Evolutionary conservation across 305 asterid genomes (phyloP).

Genomic region (Fraxinus nigra): DNA sequence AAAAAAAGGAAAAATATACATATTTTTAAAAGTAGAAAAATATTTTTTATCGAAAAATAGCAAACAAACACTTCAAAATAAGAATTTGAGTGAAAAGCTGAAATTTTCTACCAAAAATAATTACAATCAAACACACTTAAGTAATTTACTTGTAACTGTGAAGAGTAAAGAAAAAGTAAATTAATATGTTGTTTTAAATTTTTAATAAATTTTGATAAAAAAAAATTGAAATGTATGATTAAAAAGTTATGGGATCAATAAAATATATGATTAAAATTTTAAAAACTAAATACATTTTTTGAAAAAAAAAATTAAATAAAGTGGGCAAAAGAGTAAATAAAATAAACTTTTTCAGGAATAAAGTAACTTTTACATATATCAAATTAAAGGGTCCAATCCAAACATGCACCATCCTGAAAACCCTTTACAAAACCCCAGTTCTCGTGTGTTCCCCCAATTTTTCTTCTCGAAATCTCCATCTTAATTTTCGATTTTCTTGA

Average conservation of each 20-base stretch:
- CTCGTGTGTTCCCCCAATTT: constrained; percentile 3
- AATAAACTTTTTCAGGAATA: not conserved
- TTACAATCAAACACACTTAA: no score
- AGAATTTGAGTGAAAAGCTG: no score
- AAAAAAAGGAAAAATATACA: no score
- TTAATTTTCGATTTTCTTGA: constrained; percentile 7
- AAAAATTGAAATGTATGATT: no score
- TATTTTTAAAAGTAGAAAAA: no score
- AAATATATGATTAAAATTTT: no score
- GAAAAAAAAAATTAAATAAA: not conserved
- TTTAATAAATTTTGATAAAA: no score
- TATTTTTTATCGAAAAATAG: no score
- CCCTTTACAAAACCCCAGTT: constrained; percentile 39
- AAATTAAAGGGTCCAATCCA: not conserved
- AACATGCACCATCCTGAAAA: constrained; percentile 9
- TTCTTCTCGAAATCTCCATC: constrained; percentile 3
- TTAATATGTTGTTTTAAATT: not conserved
- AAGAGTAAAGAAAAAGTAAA: not conserved
- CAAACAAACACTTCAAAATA: no score
- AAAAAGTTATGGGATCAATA: no score
- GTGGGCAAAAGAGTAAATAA: not conserved
- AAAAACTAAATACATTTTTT: not conserved
- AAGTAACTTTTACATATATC: not conserved
- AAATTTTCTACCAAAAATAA: no score
- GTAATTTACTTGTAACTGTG: no score